These are phyloP conservation scores for Sanghuangporus sanghuang DNA, from an alignment of 1,284 basidiomycete species.

Conservation along the genomic window DNA sequence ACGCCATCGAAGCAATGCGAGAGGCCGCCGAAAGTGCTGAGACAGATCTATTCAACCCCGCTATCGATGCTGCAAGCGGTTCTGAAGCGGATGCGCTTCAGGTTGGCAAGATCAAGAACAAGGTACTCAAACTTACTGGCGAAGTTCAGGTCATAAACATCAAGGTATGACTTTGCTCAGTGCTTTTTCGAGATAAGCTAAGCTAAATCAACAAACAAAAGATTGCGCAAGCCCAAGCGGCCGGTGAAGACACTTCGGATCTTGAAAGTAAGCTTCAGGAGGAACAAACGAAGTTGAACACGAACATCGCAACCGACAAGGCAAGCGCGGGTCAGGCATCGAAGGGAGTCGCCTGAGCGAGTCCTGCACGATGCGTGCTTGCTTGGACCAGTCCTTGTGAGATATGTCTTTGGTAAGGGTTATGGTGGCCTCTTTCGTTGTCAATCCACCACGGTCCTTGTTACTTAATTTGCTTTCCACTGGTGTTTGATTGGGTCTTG, in stretches of 20 bases:
- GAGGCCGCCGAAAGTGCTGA: constrained; percentile 39
- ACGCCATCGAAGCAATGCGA: constrained; percentile 40
- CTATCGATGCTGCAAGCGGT: constrained; percentile 37
- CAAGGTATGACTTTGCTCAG: constrained; percentile 21
- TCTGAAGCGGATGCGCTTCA: constrained; percentile 25
- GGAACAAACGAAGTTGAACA: constrained; percentile 33
- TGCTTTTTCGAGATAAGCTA: neutral
- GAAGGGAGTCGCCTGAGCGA: constrained; percentile 26
- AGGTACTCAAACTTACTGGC: constrained; percentile 45
- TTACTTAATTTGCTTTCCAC: neutral
- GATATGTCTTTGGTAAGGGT: neutral
- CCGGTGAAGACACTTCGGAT: constrained; percentile 29
- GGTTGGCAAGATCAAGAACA: constrained; percentile 31
- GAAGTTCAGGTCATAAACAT: constrained; percentile 37
- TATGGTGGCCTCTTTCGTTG: neutral
- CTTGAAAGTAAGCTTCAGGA: constrained; percentile 26
- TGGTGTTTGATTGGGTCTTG: neutral
- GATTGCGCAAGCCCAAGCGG: constrained; percentile 35
- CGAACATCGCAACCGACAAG: constrained; percentile 33
- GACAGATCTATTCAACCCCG: constrained; percentile 33
- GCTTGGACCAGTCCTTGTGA: neutral
- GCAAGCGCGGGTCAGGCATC: constrained; percentile 31
- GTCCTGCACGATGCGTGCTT: neutral
- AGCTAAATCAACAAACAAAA: constrained; percentile 15
- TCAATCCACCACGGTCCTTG: neutral